Evolutionary conservation across 176 grass and related monocot species (phyloP).

Genomic region (Hsuehochloa calcarea): DNA sequence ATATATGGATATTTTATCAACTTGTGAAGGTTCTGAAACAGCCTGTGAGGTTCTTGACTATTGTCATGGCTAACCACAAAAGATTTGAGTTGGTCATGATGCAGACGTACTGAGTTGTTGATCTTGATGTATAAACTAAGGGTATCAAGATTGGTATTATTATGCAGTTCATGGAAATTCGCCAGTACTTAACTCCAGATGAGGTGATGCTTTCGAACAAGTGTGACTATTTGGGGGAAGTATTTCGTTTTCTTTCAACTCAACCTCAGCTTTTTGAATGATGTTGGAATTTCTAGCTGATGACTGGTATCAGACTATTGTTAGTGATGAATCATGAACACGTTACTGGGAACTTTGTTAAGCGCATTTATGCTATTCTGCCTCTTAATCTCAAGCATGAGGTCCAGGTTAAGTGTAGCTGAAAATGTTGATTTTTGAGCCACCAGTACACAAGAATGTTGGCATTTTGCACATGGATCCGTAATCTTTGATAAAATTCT

Average conservation of each 20-base stretch:
- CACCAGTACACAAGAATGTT: not conserved
- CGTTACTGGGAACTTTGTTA: not conserved
- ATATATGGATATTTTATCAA: not conserved
- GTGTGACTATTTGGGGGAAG: not conserved
- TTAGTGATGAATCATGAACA: constrained; percentile 17
- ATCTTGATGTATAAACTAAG: not conserved
- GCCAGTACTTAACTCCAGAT: not conserved
- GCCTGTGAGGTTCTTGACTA: not conserved
- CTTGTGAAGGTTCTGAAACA: constrained; percentile 12
- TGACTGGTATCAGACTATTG: not conserved
- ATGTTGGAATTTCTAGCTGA: not conserved
- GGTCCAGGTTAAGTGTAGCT: not conserved
- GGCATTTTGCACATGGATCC: not conserved
- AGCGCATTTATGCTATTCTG: constrained; percentile 5
- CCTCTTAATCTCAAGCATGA: not conserved
- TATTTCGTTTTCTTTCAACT: not conserved
- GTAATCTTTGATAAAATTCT: not conserved
- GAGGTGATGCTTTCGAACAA: not conserved
- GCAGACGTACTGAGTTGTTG: not conserved
- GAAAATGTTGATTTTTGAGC: not conserved
- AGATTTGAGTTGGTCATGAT: not conserved
- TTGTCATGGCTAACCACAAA: not conserved
- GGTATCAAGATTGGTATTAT: not conserved
- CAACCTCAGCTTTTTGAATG: not conserved
- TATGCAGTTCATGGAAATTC: not conserved